Evolutionary conservation across 1,284 basidiomycete genomes (phyloP).

Genomic region (Heterobasidion irregulare): DNA sequence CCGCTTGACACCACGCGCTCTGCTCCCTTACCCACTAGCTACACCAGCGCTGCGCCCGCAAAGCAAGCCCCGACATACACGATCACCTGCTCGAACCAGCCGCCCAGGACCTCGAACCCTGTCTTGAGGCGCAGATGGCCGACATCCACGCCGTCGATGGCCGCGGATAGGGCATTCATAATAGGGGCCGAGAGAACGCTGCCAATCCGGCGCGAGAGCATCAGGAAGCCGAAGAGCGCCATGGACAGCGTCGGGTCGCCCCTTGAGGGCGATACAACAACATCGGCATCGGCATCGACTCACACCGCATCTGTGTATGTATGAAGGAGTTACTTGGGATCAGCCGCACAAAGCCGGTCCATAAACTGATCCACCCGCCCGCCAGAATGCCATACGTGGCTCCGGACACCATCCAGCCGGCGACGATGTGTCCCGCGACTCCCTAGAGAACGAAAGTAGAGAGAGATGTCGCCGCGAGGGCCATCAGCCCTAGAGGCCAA

Average conservation of each 20-base stretch:
- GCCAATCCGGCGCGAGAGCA: conserved; percentile 29
- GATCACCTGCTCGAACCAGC: conserved; percentile 25
- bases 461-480: conserved; percentile 13
- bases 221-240: conserved; percentile 27
- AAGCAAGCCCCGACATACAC: conserved; percentile 28
- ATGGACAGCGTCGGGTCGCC: conserved; percentile 27
- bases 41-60: conserved; percentile 22
- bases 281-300: not conserved
- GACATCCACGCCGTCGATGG: not conserved
- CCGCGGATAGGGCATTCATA: conserved; percentile 20
- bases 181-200: conserved; percentile 35
- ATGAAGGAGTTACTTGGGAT: conserved; percentile 11
- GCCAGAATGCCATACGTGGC: conserved; percentile 17
- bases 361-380: conserved; percentile 20
- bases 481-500: conserved; percentile 18
- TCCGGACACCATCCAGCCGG: conserved; percentile 17
- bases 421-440: conserved; percentile 14
- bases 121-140: conserved; percentile 5
- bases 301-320: not conserved
- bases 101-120: conserved; percentile 25
- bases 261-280: conserved; percentile 12
- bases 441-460: conserved; percentile 20
- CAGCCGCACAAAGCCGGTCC: conserved; percentile 16
- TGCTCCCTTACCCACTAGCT: conserved; percentile 17
- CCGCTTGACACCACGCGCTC: not conserved